Percentiles rank a stretch among this genome's conserved stretches.
Evolutionary conservation across 257 asterid species (phyloP).

Genomic region (Primulina eburnea): DNA sequence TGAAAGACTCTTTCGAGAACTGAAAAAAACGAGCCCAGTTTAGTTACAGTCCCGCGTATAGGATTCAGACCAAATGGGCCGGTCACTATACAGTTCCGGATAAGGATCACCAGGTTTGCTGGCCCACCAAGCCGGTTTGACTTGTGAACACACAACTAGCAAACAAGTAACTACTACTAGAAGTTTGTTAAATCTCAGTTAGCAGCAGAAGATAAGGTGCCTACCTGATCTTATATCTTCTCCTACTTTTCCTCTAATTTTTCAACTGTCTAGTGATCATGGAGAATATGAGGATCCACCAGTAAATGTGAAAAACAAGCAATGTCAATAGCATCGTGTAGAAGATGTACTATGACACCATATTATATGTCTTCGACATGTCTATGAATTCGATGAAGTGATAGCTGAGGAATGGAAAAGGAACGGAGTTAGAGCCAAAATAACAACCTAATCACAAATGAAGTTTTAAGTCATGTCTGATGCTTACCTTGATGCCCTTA

Average conservation of each 20-base stretch:
- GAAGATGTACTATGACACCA: conserved; percentile 63
- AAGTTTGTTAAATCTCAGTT: neutral
- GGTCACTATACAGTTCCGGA: too few species aligned
- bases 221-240: conserved; percentile 97
- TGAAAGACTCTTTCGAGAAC: too few species aligned
- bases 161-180: neutral
- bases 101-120: too few species aligned
- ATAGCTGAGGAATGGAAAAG: conserved; percentile 52
- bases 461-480: conserved; percentile 1
- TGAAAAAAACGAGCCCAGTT: neutral
- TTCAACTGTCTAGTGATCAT: conserved; percentile 81
- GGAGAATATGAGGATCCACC: conserved; percentile 88
- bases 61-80: neutral
- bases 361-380: conserved; percentile 37
- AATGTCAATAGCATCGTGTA: conserved; percentile 74
- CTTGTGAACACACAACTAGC: neutral
- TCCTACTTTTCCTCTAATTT: conserved; percentile 81
- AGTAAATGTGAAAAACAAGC: conserved; percentile 83
- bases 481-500: conserved; percentile 63
- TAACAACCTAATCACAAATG: neutral
- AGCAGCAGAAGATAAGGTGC: conserved; percentile 12
- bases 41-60: neutral
- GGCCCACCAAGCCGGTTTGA: neutral
- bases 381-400: conserved; percentile 43
- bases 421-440: conserved; percentile 30